Evolutionary conservation across 352 stramenopile genomes (phyloP).

Genomic region (Phytopythium cucurbitacearum): DNA sequence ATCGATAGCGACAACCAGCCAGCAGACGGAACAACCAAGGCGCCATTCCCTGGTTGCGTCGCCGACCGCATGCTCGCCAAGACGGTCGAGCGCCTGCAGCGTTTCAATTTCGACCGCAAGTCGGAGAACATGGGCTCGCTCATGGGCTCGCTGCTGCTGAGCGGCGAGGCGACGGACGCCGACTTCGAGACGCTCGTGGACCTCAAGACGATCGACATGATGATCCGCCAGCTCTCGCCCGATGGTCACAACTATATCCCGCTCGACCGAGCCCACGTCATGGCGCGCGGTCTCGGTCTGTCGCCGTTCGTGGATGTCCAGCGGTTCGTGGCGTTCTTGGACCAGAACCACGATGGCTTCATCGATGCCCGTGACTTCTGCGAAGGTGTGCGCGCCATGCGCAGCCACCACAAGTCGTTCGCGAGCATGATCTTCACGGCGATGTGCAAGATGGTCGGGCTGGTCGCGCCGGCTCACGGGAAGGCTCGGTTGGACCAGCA

Average conservation of each 20-base stretch:
- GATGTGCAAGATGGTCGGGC: slow-evolving; percentile 32
- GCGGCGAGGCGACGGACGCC: slow-evolving; percentile 26
- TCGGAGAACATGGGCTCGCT: slow-evolving; percentile 73
- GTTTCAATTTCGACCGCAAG: slow-evolving; percentile 80
- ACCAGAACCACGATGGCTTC: slow-evolving; percentile 66
- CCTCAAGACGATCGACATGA: slow-evolving; percentile 47
- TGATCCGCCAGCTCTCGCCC: slow-evolving; percentile 64
- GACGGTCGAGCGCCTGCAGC: slow-evolving; percentile 53
- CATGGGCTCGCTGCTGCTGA: slow-evolving; percentile 46
- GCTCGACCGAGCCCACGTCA: slow-evolving; percentile 40
- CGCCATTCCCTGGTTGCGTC: not conserved
- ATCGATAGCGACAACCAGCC: not conserved
- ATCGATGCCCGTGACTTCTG: slow-evolving; percentile 74
- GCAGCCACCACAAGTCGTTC: slow-evolving; percentile 49
- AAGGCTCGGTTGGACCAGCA: slow-evolving; percentile 12
- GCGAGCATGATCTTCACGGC: slow-evolving; percentile 61
- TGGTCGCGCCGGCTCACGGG: slow-evolving; percentile 5
- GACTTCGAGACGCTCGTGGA: slow-evolving; percentile 58
- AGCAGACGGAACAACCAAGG: not conserved
- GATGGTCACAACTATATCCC: slow-evolving; percentile 41
- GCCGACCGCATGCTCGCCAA: slow-evolving; percentile 18
- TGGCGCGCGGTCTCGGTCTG: slow-evolving; percentile 50
- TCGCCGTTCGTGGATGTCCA: slow-evolving; percentile 65
- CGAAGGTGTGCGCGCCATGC: slow-evolving; percentile 50
- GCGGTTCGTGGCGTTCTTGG: slow-evolving; percentile 55